Evolutionary conservation across 768 basidiomycete species (phyloP).

Genomic region (Exidia glandulosa): DNA sequence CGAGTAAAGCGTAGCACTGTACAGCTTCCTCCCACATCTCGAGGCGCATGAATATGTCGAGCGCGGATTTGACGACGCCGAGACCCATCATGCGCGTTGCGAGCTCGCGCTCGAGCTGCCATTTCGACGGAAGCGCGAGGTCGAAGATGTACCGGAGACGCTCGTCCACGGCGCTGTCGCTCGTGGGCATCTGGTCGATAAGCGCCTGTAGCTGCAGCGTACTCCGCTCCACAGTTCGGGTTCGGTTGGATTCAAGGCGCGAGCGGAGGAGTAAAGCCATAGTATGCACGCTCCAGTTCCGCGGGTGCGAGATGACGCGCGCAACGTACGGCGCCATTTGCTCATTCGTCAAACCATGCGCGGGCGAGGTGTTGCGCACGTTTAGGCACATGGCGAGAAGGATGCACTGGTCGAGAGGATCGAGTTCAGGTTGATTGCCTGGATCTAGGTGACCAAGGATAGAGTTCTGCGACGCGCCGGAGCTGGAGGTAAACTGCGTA

Average conservation of each 20-base stretch:
- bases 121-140: conserved; percentile 75
- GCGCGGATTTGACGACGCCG: conserved; percentile 80
- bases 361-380: conserved; percentile 82
- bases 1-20: conserved; percentile 73
- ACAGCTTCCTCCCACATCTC: conserved; percentile 99
- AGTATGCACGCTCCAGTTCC: conserved; percentile 94
- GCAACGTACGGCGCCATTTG: conserved; percentile 90
- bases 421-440: conserved; percentile 69
- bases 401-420: conserved; percentile 90
- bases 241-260: conserved; percentile 77
- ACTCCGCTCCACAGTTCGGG: conserved; percentile 87
- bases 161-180: conserved; percentile 61
- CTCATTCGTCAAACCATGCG: conserved; percentile 80
- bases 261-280: conserved; percentile 92
- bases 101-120: conserved; percentile 90
- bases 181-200: conserved; percentile 91
- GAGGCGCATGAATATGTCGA: conserved; percentile 87
- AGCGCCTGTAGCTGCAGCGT: conserved; percentile 89
- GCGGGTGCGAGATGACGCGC: conserved; percentile 79
- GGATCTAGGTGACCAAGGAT: conserved; percentile 72
- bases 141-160: conserved; percentile 72
- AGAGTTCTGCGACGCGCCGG: conserved; percentile 28
- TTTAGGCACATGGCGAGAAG: conserved; percentile 85
- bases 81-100: conserved; percentile 72
- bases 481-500: conserved; percentile 79